Evolutionary conservation across 2,329 filamentous ascomycete genomes (phyloP).

Genomic region (Pseudogymnoascus sp.): DNA sequence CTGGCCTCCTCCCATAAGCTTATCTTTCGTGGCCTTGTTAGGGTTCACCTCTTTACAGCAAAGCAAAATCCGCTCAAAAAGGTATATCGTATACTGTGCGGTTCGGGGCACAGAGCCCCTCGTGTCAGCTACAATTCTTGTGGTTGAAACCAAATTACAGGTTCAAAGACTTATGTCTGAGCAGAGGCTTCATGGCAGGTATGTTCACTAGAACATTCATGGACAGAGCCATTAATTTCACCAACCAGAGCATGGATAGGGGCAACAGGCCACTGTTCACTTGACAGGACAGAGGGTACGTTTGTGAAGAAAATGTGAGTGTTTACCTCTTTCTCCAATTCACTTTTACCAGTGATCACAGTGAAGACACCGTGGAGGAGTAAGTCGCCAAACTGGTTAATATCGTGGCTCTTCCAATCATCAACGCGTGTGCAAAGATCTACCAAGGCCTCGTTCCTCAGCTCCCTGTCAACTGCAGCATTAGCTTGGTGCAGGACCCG

Average conservation of each 20-base stretch:
- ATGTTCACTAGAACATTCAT: not conserved
- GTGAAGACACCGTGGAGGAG: conserved; percentile 85
- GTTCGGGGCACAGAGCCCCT: conserved; percentile 18
- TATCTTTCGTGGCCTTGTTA: conserved; percentile 68
- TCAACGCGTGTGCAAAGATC: conserved; percentile 80
- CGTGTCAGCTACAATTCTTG: conserved; percentile 19
- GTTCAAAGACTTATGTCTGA: not conserved
- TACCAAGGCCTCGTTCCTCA: conserved; percentile 73
- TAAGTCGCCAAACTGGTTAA: conserved; percentile 85
- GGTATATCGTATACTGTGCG: conserved; percentile 84
- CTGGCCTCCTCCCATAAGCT: conserved; percentile 49
- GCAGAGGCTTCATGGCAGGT: not conserved
- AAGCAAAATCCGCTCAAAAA: conserved; percentile 90
- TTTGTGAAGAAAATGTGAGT: not conserved
- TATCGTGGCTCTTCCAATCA: conserved; percentile 91
- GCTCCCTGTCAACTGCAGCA: conserved; percentile 80
- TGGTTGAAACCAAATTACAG: conserved; percentile 8
- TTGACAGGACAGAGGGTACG: not conserved
- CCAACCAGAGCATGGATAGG: not conserved
- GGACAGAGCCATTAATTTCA: not conserved
- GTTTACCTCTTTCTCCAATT: conserved; percentile 70
- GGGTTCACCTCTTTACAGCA: conserved; percentile 93
- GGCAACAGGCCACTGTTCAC: not conserved
- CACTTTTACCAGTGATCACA: conserved; percentile 81
- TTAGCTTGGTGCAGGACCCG: conserved; percentile 79